A percentile compares a stretch with the other conserved stretches of the same genome.
Evolutionary conservation across 1,139 yeast species (phyloP).

Genomic region (Arxiozyma slooffiae): DNA sequence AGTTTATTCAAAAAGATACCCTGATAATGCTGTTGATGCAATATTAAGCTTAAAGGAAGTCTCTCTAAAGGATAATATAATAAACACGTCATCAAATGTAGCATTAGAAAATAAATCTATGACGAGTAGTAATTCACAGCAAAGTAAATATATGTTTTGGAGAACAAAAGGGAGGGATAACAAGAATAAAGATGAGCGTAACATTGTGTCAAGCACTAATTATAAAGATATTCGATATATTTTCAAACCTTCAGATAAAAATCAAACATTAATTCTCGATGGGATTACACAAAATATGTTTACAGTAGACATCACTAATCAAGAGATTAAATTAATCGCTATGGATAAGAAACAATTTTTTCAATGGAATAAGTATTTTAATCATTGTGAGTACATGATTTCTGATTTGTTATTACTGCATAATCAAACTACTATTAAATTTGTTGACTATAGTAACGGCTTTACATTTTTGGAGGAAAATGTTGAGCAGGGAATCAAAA

Average conservation of each 20-base stretch:
- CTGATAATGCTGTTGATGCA: slow-evolving; percentile 15
- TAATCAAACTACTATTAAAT: slow-evolving; percentile 12
- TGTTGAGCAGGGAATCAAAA: slow-evolving; percentile 20
- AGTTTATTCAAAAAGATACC: slow-evolving; percentile 16
- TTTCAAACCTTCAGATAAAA: slow-evolving; percentile 1
- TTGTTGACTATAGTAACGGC: slow-evolving; percentile 24
- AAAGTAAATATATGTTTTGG: neutral
- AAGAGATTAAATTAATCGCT: slow-evolving; percentile 11
- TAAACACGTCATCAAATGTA: neutral
- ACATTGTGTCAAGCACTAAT: neutral
- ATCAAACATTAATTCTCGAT: slow-evolving; percentile 16
- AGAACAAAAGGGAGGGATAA: neutral
- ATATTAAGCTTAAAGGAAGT: neutral
- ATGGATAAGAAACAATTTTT: slow-evolving; percentile 15
- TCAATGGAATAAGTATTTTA: slow-evolving; percentile 15
- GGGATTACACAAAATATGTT: slow-evolving; percentile 18
- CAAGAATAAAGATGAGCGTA: neutral
- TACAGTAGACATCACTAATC: slow-evolving; percentile 4
- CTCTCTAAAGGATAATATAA: neutral
- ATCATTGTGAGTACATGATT: slow-evolving; percentile 13
- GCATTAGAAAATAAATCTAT: neutral
- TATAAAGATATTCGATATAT: neutral
- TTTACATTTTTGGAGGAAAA: slow-evolving; percentile 18
- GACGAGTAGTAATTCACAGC: neutral
- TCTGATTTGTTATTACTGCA: slow-evolving; percentile 17